phyloP scores from a whole-genome alignment of 2,329 filamentous ascomycete species.

The Microcyclosporella mali region DNA sequence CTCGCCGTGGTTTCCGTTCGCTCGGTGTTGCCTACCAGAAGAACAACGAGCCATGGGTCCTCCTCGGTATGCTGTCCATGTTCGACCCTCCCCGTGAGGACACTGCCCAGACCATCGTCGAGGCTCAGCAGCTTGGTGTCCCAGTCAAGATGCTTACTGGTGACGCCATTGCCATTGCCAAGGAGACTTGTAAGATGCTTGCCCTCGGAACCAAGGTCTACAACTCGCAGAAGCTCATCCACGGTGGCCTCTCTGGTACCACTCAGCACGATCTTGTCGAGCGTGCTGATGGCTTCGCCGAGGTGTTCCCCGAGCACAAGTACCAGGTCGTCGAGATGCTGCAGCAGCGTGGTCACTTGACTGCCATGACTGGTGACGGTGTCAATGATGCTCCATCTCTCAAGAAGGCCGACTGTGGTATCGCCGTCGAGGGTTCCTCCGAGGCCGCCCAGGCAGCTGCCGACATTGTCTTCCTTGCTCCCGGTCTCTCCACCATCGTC shows the following conservation, averaged over 20 bases:
- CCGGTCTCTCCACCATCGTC: constrained; percentile 65
- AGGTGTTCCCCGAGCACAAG: constrained; percentile 71
- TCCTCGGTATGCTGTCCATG: constrained; percentile 72
- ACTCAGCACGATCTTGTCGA: constrained; percentile 72
- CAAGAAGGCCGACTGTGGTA: constrained; percentile 70
- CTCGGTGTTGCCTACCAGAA: constrained; percentile 74
- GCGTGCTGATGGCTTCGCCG: constrained; percentile 66
- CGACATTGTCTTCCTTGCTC: constrained; percentile 69
- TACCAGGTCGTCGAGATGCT: constrained; percentile 72
- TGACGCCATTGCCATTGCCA: constrained; percentile 72
- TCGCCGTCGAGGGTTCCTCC: constrained; percentile 65
- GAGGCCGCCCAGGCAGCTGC: constrained; percentile 67
- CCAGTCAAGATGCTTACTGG: constrained; percentile 77
- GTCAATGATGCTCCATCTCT: constrained; percentile 69
- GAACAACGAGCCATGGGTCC: constrained; percentile 66
- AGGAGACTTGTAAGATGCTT: constrained; percentile 78
- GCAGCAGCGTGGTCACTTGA: constrained; percentile 65
- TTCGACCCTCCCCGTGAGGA: constrained; percentile 75
- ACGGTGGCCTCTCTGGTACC: constrained; percentile 66
- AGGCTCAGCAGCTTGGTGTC: constrained; percentile 69
- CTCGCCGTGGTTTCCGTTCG: constrained; percentile 72
- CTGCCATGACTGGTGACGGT: constrained; percentile 70
- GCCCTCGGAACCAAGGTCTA: constrained; percentile 74
- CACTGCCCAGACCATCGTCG: constrained; percentile 70
- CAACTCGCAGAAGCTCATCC: constrained; percentile 71